Evolutionary conservation across 495 filamentous ascomycete species (phyloP), one percentile per base, ranked within the genome.

Genomic region (Podospora sp.): DNA sequence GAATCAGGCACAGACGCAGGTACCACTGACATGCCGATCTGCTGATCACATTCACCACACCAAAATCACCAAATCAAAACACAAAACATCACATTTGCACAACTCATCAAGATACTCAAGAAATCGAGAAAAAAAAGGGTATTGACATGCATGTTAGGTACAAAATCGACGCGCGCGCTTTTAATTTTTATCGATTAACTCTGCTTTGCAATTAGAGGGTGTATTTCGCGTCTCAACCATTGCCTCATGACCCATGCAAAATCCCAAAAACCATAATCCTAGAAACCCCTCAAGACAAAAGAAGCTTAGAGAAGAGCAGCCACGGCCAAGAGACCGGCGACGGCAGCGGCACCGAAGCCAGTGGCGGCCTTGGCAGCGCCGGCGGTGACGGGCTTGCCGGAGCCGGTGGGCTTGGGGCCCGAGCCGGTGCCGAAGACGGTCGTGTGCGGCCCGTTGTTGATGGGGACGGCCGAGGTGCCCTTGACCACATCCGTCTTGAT

Each of bases 351-450:
- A 12, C 35, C 60, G 60, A 50, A 46, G 26, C 60, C 60, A 36
- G 16, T 46, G 60, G 12, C 60, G 35, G 21, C 36, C 60, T 50
- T 62, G 33, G 20, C 36, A 25, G 60, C 60, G 35, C 60, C 60
- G n/a, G 60, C 60, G 22, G 60, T 62, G 35, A 62, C 60, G 18
- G 21, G 60, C 20, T 46, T 25, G 21, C 36, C 36, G 16, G 33
- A 36, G 58, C 18, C 12, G 21, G 35, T 62, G 9, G 60, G 21
- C 22, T 33, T 62, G n/a, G 57, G 26, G 0, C 26, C 18, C 16
- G 74, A 74, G 46, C 67, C 72, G 72, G 57, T 35, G 57, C 14
- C 14, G 12, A 8, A 35, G 26, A 12, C 8, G 26, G 25, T 33
- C 8, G 24, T 26, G 57, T n/a, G 24, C 11, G 56, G 24, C 56